Evolutionary conservation across 108 stramenopile species (phyloP), one percentile per base, ranked within the genome.

Genomic region (Pseudonitzschia pungens): DNA sequence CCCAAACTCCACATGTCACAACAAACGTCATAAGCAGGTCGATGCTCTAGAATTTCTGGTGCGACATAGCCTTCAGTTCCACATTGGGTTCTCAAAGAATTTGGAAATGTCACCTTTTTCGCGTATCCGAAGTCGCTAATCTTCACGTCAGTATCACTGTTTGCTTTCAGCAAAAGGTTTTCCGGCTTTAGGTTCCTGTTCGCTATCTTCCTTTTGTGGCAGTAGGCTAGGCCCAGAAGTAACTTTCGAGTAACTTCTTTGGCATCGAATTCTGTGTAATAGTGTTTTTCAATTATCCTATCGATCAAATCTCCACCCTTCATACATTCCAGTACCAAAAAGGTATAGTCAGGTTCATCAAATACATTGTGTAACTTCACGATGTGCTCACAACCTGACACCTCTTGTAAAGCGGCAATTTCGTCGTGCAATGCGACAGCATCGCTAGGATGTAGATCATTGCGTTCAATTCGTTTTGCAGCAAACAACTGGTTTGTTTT

Each of bases 51-150:
- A 57, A 89, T 81, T 36, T 98, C 96, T 4, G 97, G 96, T 20
- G 84, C 86, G 12, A 97, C 90, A 43, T 91, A 97, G 33, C 91
- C 92, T 15, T 95, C 92, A 4, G 96, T 97, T 22, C 97, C 97
- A 40, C 90, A 91, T 52, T 86, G 81, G n/a, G 92, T 91, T 42
- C 66, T 72, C 82, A 84, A 78, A 44, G 81, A 91, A 74, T 97
- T 84, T 20, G 81, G 84, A 50, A 76, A 83, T 4, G 81, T 65
- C 15, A 88, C 85, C 22, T 60, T 76, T 73, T 96, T 92, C 26
- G 98, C 97, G 68, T 97, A 97, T 18, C 97, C 97, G 84, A 99
- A 98, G 78, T 98, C 99, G 31, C 92, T 92, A 31, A 99, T 85
- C 84, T 98, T 99, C 51, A 99, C 92, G 31, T 89, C 80, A 10